Conservation (phyloP, 768 basidiomycete genomes). For the Boletus sp. region DNA sequence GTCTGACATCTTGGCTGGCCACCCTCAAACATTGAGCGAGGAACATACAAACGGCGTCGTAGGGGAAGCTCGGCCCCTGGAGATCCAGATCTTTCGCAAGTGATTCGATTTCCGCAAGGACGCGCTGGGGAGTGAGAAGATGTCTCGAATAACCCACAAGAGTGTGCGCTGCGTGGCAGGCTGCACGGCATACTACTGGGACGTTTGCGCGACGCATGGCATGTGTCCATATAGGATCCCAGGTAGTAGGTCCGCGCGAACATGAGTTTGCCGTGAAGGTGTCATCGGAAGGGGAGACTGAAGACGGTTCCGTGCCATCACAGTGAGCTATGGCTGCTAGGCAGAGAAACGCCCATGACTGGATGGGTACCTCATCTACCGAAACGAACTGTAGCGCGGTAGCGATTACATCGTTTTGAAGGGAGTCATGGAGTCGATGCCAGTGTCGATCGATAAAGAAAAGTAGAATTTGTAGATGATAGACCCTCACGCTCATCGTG, state of each 20-base stretch:
- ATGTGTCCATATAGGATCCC: conserved; percentile 83
- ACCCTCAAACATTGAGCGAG: conserved; percentile 65
- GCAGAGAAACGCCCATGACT: conserved; percentile 85
- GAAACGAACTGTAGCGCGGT: conserved; percentile 61
- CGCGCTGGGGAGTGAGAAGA: conserved; percentile 52
- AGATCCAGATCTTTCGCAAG: conserved; percentile 82
- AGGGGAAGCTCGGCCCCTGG: conserved; percentile 85
- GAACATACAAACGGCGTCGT: conserved; percentile 88
- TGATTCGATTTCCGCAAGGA: conserved; percentile 72
- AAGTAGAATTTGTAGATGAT: conserved; percentile 72
- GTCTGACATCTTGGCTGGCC: conserved; percentile 75
- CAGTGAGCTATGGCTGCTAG: conserved; percentile 68
- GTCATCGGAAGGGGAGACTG: conserved; percentile 1
- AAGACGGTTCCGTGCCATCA: conserved; percentile 29
- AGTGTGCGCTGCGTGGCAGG: conserved; percentile 65
- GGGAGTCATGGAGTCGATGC: conserved; percentile 53
- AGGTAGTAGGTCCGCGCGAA: conserved; percentile 39
- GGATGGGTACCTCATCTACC: conserved; percentile 60
- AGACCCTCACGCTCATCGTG: conserved; percentile 39
- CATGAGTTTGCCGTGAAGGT: neutral
- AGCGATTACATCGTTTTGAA: conserved; percentile 56
- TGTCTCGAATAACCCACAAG: conserved; percentile 46
- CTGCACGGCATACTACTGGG: conserved; percentile 72
- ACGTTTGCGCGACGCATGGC: conserved; percentile 71
- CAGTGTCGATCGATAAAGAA: conserved; percentile 86